phyloP scores from a whole-genome alignment of 352 stramenopile species.

The Globisporangium spiculum region DNA sequence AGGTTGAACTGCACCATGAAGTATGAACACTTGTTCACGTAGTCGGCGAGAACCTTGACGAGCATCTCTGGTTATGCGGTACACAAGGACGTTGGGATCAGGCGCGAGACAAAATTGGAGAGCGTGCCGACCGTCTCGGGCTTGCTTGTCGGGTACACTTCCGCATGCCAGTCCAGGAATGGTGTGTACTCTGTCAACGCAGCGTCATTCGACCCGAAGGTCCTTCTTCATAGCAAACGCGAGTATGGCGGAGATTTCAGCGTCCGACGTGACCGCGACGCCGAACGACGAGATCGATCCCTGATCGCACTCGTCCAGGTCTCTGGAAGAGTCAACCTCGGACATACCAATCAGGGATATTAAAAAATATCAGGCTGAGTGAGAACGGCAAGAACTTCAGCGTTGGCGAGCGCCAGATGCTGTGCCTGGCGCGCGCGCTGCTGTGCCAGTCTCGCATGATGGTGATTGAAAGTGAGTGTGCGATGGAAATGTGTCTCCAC shows the following conservation, averaged over 20 bases:
- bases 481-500: no score
- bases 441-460: no score
- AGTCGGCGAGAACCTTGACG: constrained; percentile 7
- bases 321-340: constrained; percentile 1
- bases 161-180: constrained; percentile 8
- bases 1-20: constrained; percentile 6
- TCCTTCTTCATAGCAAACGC: constrained; percentile 5
- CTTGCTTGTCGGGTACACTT: not conserved
- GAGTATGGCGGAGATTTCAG: not conserved
- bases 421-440: no score
- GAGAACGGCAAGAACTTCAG: no score
- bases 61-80: not conserved
- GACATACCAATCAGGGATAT: not conserved
- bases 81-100: constrained; percentile 1
- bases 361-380: no score
- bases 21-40: not conserved
- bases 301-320: not conserved
- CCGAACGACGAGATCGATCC: constrained; percentile 11
- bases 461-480: constrained; percentile 14
- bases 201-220: not conserved
- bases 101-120: constrained; percentile 1
- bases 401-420: no score
- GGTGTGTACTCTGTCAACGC: not conserved
- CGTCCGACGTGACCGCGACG: not conserved
- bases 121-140: not conserved